These are phyloP conservation scores for Chlamydomonas applanata DNA, from an alignment of 139 green algal genomes.

Conservation along the genomic window DNA sequence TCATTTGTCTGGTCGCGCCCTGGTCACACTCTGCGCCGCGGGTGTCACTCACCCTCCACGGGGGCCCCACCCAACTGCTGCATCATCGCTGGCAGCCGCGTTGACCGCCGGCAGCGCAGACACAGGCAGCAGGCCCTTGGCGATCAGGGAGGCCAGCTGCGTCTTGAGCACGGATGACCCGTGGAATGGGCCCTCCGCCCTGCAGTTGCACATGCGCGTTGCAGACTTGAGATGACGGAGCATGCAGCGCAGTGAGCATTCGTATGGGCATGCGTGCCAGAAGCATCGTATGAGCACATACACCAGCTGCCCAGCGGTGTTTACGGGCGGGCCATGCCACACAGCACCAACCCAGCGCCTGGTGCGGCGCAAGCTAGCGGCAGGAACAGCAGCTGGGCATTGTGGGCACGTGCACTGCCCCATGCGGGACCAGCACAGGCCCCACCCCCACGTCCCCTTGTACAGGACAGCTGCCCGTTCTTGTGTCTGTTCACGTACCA, in stretches of 20 bases:
- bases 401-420: neutral
- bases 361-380: too few relatives aligned
- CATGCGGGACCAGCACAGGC: neutral
- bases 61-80: conserved; percentile 69
- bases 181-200: neutral
- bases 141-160: conserved; percentile 52
- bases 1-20: neutral
- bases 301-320: neutral
- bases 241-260: neutral
- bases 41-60: conserved; percentile 48
- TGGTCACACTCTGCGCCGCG: neutral
- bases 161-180: neutral
- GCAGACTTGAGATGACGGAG: too few relatives aligned
- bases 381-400: too few relatives aligned
- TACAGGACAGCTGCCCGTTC: too few relatives aligned
- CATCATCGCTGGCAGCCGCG: conserved; percentile 46
- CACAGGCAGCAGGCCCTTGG: conserved; percentile 71
- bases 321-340: neutral
- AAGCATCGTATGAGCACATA: neutral
- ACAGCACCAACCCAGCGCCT: neutral
- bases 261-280: neutral
- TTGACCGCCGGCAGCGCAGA: conserved; percentile 76
- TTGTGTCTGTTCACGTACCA: conserved; percentile 82
- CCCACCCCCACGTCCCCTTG: neutral
- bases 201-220: too few relatives aligned